Base-by-base conservation (phyloP, 2,329 filamentous ascomycete genomes). In the Dactylella cylindrospora region DNA sequence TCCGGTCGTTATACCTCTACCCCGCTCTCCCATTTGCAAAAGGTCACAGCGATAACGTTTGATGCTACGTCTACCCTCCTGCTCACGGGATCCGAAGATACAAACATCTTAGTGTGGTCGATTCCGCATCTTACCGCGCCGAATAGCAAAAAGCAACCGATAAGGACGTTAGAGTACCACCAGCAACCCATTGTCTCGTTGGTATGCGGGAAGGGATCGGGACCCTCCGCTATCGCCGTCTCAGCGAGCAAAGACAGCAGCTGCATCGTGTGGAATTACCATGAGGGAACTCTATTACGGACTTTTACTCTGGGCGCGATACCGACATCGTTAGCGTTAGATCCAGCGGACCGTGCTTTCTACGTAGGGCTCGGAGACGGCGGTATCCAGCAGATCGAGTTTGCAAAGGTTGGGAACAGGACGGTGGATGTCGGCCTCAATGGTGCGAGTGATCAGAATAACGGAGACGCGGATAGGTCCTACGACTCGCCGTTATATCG, bases 71-170 rank as follows among this genome's bases (percentile, higher is more conserved):
- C 82, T 39, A 83, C 82, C 68, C 85, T 89, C 73, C 74, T 93
- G 45, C 77, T 93, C 44, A 88, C 86, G 1, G 88, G 84, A 32
- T 91, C 88, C 2, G 81, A 85, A 67, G 93, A 98, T 75, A 87
- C 90, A 45, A 95, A 88, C 72, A 80, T 96, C 65, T 88, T 95
- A 73, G 85, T 97, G 61, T 98, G 93, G 93, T 88, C 88, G 1
- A 74, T 96, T 46, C 78, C 86, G 2, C 79, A 80, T 19, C 80
- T 97, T 8, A 78, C 96, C 2, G 80, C 83, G 62, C 73, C 81
- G 51, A 75, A 79, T 66, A 73, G 76, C 17, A 76, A 76, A 43
- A 76, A 77, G 55, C 83, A 90, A 67, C 90, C 91, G 2, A 76
- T 89, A 41, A 80, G 83, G 59, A 90, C 85, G 3, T 82, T 98